These are phyloP conservation scores for Rubus idaeus DNA, from an alignment of 306 rosid genomes.

Conservation along the genomic window DNA sequence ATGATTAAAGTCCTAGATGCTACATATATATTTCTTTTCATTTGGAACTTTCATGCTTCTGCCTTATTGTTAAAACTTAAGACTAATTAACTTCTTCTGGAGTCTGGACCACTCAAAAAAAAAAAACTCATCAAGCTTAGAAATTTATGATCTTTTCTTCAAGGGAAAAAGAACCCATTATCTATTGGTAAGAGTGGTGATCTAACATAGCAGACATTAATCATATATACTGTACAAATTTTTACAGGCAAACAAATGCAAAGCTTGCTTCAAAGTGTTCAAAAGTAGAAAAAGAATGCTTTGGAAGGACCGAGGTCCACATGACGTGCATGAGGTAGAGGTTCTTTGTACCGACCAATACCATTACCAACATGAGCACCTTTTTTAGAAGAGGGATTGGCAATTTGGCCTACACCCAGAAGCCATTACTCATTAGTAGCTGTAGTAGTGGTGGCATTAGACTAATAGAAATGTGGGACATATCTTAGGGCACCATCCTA, in stretches of 20 bases:
- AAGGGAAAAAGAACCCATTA: neutral
- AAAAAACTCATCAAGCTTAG: neutral
- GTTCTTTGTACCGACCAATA: neutral
- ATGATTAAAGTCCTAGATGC: neutral
- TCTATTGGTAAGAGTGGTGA: no score
- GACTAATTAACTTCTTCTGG: neutral
- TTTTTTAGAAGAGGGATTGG: neutral
- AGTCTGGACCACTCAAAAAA: neutral
- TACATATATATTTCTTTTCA: neutral
- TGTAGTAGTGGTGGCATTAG: neutral
- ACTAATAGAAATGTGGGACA: neutral
- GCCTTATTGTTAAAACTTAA: neutral
- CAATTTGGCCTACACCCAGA: neutral
- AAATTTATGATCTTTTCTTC: neutral
- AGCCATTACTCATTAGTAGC: neutral
- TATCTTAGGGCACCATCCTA: slow-evolving; percentile 3
- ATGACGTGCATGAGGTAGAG: slow-evolving; percentile 6
- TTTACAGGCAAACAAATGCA: neutral
- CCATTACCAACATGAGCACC: neutral
- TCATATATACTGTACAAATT: neutral
- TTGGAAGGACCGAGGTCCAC: slow-evolving; percentile 4
- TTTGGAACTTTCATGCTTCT: neutral
- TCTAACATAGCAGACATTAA: neutral
- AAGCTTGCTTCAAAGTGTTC: neutral
- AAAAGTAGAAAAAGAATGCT: neutral